A percentile compares a stretch with the other conserved stretches of the same genome.
Evolutionary conservation across 495 filamentous ascomycete species (phyloP).

Genomic region (Hamigera avellanea): DNA sequence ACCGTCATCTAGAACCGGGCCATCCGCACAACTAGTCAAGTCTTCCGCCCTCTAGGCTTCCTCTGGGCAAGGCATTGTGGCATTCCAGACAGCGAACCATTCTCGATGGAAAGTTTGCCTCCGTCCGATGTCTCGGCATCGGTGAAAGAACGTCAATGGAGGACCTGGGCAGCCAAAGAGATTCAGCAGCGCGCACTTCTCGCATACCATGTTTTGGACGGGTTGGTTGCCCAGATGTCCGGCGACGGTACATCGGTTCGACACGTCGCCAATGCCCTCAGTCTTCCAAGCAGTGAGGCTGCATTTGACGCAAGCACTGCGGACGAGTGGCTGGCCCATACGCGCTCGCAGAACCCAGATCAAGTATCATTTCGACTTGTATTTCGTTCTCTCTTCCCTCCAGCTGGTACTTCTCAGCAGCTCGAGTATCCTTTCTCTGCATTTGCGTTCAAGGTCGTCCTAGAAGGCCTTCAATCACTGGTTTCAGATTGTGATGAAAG

Average conservation of each 20-base stretch:
- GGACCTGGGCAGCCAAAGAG: conserved; percentile 32
- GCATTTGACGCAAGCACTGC: conserved; percentile 30
- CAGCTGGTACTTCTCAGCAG: conserved; percentile 17
- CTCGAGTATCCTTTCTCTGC: conserved; percentile 29
- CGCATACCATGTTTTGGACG: conserved; percentile 37
- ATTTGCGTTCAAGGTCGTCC: conserved; percentile 30
- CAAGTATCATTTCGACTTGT: conserved; percentile 29
- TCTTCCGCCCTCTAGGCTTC: conserved; percentile 36
- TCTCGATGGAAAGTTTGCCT: conserved; percentile 25
- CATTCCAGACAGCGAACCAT: conserved; percentile 28
- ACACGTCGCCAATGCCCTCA: conserved; percentile 31
- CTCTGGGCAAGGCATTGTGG: conserved; percentile 39
- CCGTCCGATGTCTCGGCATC: conserved; percentile 15
- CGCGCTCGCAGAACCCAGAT: conserved; percentile 20
- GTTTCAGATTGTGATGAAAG: conserved; percentile 30
- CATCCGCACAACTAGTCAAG: conserved; percentile 35
- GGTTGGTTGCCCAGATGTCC: conserved; percentile 35
- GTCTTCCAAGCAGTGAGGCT: conserved; percentile 28
- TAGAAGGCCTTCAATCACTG: conserved; percentile 36
- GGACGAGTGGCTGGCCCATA: conserved; percentile 31
- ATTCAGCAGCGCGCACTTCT: conserved; percentile 36
- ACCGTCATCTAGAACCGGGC: conserved; percentile 18
- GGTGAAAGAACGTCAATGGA: conserved; percentile 33
- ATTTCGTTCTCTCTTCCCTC: conserved; percentile 30
- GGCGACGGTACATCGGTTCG: conserved; percentile 30